phyloP scores from a whole-genome alignment of 2,329 filamentous ascomycete genomes.

The Fusarium vanettenii region DNA sequence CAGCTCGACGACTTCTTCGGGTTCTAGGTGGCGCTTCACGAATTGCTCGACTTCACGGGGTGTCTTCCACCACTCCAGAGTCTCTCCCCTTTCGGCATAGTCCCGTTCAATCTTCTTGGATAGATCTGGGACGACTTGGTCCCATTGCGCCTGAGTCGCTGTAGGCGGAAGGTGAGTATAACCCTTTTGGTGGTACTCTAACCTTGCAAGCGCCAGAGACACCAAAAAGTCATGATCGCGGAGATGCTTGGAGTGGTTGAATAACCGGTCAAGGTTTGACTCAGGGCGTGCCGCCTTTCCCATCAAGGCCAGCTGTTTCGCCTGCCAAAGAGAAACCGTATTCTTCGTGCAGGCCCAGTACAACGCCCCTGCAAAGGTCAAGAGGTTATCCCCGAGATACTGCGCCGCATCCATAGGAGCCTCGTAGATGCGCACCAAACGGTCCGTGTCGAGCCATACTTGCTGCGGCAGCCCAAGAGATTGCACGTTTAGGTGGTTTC shows the following conservation, averaged over 20 bases:
- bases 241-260: constrained; percentile 38
- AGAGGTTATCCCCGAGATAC: constrained; percentile 38
- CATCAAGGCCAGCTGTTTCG: constrained; percentile 20
- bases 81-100: constrained; percentile 23
- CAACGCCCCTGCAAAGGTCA: constrained; percentile 37
- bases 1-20: constrained; percentile 25
- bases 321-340: constrained; percentile 38
- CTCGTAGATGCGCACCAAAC: constrained; percentile 38
- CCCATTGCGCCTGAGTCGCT: constrained; percentile 1
- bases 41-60: constrained; percentile 36
- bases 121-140: background rate
- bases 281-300: background rate
- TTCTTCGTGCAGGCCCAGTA: constrained; percentile 41
- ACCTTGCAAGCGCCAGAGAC: constrained; percentile 29
- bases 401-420: constrained; percentile 30
- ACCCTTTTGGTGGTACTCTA: constrained; percentile 38
- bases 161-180: constrained; percentile 23
- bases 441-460: constrained; percentile 39
- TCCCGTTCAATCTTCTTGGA: constrained; percentile 24
- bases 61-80: constrained; percentile 38
- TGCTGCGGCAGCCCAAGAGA: background rate
- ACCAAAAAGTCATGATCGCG: constrained; percentile 34
- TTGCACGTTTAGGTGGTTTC: background rate
- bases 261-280: constrained; percentile 32
- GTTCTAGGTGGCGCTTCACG: constrained; percentile 29